A percentile compares a stretch with the other conserved stretches of the same genome.
Conservation (phyloP, 2,329 filamentous ascomycete genomes). For the Corynespora cassiicola region DNA sequence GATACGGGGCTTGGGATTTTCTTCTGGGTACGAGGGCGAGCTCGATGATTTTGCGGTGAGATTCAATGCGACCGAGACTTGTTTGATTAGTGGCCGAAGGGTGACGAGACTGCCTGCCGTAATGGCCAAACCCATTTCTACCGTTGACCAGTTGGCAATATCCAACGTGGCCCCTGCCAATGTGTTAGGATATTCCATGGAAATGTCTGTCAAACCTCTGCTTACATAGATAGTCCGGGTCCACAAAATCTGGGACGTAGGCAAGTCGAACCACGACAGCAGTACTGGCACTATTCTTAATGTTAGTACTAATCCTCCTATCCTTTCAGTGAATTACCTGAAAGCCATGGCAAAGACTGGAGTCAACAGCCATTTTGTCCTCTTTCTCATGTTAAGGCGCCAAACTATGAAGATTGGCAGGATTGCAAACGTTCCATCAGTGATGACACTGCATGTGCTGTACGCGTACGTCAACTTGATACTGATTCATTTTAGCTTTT, state of each 20-base stretch:
- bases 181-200: too few relatives aligned
- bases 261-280: constrained; percentile 20
- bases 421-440: constrained; percentile 20
- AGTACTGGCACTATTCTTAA: constrained; percentile 13
- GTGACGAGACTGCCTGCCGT: constrained; percentile 44
- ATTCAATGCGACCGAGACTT: too few relatives aligned
- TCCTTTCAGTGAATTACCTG: constrained; percentile 1
- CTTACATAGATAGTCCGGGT: too few relatives aligned
- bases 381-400: constrained; percentile 15
- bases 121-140: constrained; percentile 45
- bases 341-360: constrained; percentile 7
- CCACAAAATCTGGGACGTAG: too few relatives aligned
- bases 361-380: constrained; percentile 16
- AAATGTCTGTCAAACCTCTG: too few relatives aligned
- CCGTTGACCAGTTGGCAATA: constrained; percentile 44
- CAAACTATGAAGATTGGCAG: constrained; percentile 22
- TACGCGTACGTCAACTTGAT: constrained; percentile 19
- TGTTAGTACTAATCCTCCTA: too few relatives aligned
- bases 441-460: constrained; percentile 13
- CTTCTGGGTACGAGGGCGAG: too few relatives aligned
- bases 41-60: too few relatives aligned
- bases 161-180: constrained; percentile 43
- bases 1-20: too few relatives aligned
- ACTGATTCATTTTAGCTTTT: too few relatives aligned
- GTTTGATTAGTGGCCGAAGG: constrained; percentile 43